Conservation (phyloP, 2,329 filamentous ascomycete genomes). For the Fusarium sp. region DNA sequence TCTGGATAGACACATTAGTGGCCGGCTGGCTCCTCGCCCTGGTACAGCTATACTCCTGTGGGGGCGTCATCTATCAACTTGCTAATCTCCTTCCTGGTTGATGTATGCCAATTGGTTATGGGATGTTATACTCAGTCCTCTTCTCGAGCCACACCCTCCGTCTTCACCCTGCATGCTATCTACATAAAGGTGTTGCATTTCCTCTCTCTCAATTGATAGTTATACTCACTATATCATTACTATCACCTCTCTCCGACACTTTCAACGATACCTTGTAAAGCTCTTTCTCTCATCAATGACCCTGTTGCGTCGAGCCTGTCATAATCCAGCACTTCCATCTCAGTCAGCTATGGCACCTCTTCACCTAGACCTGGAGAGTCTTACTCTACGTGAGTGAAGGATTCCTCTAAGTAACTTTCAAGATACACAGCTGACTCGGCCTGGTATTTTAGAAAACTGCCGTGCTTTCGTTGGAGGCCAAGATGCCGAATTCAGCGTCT, state of each 20-base stretch:
- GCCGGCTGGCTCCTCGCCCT: slow-evolving; percentile 20
- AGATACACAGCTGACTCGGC: slow-evolving; percentile 6
- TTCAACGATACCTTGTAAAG: slow-evolving; percentile 1
- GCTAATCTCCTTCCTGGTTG: slow-evolving; percentile 6
- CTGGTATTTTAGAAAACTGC: slow-evolving; percentile 47
- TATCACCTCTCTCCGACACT: background rate
- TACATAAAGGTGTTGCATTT: slow-evolving; percentile 35
- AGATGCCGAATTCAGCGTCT: slow-evolving; percentile 43
- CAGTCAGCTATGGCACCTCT: slow-evolving; percentile 32
- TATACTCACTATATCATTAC: background rate
- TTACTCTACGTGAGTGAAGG: slow-evolving; percentile 23
- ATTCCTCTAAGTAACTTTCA: background rate
- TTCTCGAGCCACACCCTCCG: slow-evolving; percentile 2
- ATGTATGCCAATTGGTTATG: slow-evolving; percentile 1
- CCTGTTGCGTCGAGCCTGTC: slow-evolving; percentile 24
- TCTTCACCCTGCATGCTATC: background rate
- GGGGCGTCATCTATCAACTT: slow-evolving; percentile 13
- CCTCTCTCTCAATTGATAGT: slow-evolving; percentile 2
- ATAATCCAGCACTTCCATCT: slow-evolving; percentile 10
- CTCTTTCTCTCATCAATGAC: slow-evolving; percentile 27
- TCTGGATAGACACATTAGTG: slow-evolving; percentile 18
- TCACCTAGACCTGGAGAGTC: slow-evolving; percentile 27
- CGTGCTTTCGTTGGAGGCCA: slow-evolving; percentile 42
- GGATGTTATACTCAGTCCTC: background rate
- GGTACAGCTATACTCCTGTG: background rate